Evolutionary conservation across 305 asterid genomes (phyloP), one percentile per base, ranked within the genome.

Genomic region (Striga hermonthica): DNA sequence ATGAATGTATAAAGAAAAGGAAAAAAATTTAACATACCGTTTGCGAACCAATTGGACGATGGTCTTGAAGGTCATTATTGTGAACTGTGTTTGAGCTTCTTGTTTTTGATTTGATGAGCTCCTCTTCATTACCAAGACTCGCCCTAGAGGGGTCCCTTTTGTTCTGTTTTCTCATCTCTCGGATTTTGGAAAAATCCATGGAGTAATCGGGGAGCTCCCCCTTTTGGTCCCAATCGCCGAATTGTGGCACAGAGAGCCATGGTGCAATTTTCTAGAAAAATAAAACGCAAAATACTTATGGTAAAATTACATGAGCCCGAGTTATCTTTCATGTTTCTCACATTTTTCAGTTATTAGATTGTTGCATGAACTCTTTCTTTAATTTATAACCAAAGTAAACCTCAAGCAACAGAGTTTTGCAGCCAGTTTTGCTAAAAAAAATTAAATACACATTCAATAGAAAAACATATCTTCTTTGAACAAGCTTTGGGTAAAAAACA

Each of bases 191-290:
- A 68, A 91, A 91, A 70, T 89, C 98, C 95, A 91, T 65, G 0
- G 98, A 91, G 78, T 91, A 91, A 55, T 91, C 95, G 0, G 98
- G 98, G 76, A 91, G 10, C 0, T 48, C 79, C 15, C 98, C 98
- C 70, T 89, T 86, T 55, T 84, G 98, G 69, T 91, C 98, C 98
- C 98, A 91, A 71, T 91, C 96, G 15, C 98, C 98, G 69, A 91
- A 91, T 48, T 91, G 96, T 53, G 98, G 98, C 78, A 91, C 96
- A 54, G 98, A 89, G 55, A 91, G 82, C 98, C 98, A 87, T 70
- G 91, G 84, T 2, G 77, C 79, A 48, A 58, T 72, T 59, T 79
- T 91, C 95, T 89, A 22, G 2, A 22, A 1, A 22, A 2, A 22
- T 0, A 22, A 1, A 22, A 2, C 31, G 31, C 31, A 2, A 22